Percentiles rank a stretch among this genome's conserved stretches.
Conservation (phyloP, 495 filamentous ascomycete genomes). For the Penicillium dipodomyicola region DNA sequence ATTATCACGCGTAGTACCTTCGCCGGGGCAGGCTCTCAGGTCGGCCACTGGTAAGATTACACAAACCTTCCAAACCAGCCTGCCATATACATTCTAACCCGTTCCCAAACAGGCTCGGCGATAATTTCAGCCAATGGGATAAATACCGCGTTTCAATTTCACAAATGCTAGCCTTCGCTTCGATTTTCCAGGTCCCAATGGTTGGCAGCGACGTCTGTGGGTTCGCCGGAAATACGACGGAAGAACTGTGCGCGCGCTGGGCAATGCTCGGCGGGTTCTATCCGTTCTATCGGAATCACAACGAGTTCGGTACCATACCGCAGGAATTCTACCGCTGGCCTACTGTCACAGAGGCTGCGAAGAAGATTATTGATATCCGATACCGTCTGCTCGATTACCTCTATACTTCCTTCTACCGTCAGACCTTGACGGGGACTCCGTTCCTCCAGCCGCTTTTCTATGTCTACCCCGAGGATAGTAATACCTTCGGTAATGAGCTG, state of each 20-base stretch:
- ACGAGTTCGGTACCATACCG: conserved; percentile 44
- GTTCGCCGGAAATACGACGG: conserved; percentile 67
- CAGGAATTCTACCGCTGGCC: conserved; percentile 83
- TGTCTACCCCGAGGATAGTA: conserved; percentile 64
- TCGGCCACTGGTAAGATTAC: conserved; percentile 68
- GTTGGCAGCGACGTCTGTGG: conserved; percentile 83
- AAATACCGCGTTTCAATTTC: conserved; percentile 69
- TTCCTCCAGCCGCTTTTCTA: conserved; percentile 67
- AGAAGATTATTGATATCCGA: conserved; percentile 70
- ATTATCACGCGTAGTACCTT: conserved; percentile 86
- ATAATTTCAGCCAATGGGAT: conserved; percentile 73
- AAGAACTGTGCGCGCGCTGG: conserved; percentile 82
- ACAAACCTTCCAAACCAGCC: too few species aligned
- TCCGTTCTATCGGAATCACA: conserved; percentile 85
- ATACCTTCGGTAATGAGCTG: conserved; percentile 55
- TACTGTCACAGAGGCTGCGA: conserved; percentile 59
- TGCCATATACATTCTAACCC: not conserved
- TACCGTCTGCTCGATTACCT: conserved; percentile 77
- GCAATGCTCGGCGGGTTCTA: conserved; percentile 75
- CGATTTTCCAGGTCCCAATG: conserved; percentile 85
- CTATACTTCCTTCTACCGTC: conserved; percentile 67
- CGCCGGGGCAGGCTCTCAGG: conserved; percentile 70
- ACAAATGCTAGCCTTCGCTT: conserved; percentile 68
- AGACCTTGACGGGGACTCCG: conserved; percentile 62
- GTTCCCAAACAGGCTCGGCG: conserved; percentile 56